phyloP scores from a whole-genome alignment of 352 stramenopile genomes.

The Pythium oligandrum region DNA sequence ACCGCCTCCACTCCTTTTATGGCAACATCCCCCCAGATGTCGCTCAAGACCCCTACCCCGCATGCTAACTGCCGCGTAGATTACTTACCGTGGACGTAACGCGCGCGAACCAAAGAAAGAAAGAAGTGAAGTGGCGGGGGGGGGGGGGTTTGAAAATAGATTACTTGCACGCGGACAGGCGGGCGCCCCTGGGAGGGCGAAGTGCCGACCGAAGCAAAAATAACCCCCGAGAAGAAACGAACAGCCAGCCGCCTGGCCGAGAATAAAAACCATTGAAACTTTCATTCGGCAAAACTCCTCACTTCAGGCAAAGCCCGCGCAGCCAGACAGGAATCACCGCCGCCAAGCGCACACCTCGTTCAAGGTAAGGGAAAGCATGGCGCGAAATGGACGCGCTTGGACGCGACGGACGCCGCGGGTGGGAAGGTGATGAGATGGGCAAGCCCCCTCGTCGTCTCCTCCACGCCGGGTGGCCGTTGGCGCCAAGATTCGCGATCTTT shows the following conservation, averaged over 20 bases:
- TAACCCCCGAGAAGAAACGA: constrained; percentile 19
- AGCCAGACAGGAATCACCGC: constrained; percentile 62
- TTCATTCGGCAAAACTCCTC: constrained; percentile 87
- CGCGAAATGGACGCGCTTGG: neutral
- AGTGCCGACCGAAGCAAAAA: constrained; percentile 18
- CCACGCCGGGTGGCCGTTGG: too few species aligned
- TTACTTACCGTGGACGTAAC: neutral
- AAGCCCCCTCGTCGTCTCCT: too few species aligned
- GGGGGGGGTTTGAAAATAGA: constrained; percentile 17
- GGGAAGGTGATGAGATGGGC: too few species aligned
- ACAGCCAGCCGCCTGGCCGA: constrained; percentile 4
- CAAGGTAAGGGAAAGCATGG: constrained; percentile 30
- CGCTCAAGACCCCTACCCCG: neutral
- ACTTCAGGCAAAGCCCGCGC: constrained; percentile 67
- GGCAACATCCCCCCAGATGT: neutral
- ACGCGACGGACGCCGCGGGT: neutral
- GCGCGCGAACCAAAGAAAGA: constrained; percentile 1
- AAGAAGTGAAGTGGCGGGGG: constrained; percentile 1
- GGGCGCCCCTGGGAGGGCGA: neutral
- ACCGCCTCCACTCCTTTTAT: neutral
- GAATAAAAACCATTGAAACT: constrained; percentile 40
- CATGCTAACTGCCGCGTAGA: neutral
- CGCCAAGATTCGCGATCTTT: neutral
- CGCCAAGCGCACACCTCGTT: constrained; percentile 30
- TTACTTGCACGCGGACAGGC: constrained; percentile 3